These are phyloP conservation scores for Hemerocallis citrina DNA, from an alignment of 106 monocot species.

Conservation along the genomic window DNA sequence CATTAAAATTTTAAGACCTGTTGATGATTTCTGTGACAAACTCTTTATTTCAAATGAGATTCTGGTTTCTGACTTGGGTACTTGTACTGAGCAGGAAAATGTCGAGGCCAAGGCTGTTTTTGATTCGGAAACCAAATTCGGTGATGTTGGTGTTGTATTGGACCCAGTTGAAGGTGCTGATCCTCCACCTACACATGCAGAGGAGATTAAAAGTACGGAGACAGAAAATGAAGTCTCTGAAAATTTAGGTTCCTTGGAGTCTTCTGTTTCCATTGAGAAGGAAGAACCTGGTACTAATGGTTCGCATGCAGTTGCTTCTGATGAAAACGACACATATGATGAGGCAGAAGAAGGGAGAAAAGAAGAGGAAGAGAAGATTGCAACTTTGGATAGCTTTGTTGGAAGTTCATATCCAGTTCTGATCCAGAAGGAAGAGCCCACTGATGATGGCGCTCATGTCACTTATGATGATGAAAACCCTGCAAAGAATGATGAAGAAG, in stretches of 20 bases:
- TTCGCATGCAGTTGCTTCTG: constrained; percentile 13
- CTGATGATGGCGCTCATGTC: background rate
- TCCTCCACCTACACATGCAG: background rate
- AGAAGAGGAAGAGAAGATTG: constrained; percentile 25
- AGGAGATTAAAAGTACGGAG: constrained; percentile 13
- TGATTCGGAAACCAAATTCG: constrained; percentile 1
- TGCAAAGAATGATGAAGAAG: constrained; percentile 17
- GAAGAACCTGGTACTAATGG: constrained; percentile 10
- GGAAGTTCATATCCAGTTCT: background rate
- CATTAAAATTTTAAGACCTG: too few relatives aligned
- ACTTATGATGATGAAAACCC: constrained; percentile 13
- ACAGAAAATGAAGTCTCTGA: background rate
- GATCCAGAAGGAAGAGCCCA: background rate
- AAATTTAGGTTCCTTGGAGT: background rate
- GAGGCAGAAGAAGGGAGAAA: constrained; percentile 32
- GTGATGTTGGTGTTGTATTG: constrained; percentile 7
- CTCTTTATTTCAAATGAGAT: too few relatives aligned
- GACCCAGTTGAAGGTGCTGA: constrained; percentile 2
- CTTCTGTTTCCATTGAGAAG: too few relatives aligned
- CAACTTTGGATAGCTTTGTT: constrained; percentile 35
- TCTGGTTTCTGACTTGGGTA: too few relatives aligned
- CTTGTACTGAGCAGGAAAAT: too few relatives aligned
- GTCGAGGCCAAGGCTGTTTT: constrained; percentile 1
- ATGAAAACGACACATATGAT: constrained; percentile 10
- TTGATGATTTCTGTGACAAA: too few relatives aligned